A percentile compares a stretch with the other conserved stretches of the same genome.
These are phyloP conservation scores for Solanum aculeatissimum DNA, from an alignment of 305 asterid species.

Conservation along the genomic window DNA sequence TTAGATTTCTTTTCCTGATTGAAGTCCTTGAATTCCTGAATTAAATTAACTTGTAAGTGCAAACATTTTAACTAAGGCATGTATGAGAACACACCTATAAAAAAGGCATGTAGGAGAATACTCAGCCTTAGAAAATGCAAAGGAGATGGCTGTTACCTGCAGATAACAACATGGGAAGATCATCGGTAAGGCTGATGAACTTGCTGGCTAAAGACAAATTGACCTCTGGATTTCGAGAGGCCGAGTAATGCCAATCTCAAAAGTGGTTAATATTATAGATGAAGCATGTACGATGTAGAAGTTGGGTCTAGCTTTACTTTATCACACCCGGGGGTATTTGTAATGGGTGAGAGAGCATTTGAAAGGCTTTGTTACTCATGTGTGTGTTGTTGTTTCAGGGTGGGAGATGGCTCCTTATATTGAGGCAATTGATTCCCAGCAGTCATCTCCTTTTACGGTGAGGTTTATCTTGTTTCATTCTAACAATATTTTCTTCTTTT, in stretches of 20 bases:
- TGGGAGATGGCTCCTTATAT: slow-evolving; percentile 97
- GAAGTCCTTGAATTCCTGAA: background rate
- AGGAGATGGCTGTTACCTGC: background rate
- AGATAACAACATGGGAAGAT: background rate
- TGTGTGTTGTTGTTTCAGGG: slow-evolving; percentile 29
- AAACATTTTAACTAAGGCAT: background rate
- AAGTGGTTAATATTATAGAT: background rate
- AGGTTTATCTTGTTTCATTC: slow-evolving; percentile 3
- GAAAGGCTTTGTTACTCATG: background rate
- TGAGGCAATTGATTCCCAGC: slow-evolving; percentile 92
- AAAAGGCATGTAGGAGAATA: background rate
- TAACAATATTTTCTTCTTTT: background rate
- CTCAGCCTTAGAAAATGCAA: background rate
- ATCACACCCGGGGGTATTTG: background rate
- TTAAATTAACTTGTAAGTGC: background rate
- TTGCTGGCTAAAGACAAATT: background rate
- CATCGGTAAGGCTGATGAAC: background rate
- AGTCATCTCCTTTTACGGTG: slow-evolving; percentile 57
- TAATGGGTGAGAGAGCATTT: background rate
- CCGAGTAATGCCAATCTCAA: background rate
- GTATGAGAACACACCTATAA: background rate
- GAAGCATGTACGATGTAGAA: background rate
- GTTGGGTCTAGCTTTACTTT: background rate
- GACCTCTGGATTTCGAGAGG: background rate
- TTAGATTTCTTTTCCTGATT: background rate